A percentile compares a stretch with the other conserved stretches of the same genome.
Conservation (phyloP, 225 moss, liverwort and hornwort species). For the Physcomitrium patens region DNA sequence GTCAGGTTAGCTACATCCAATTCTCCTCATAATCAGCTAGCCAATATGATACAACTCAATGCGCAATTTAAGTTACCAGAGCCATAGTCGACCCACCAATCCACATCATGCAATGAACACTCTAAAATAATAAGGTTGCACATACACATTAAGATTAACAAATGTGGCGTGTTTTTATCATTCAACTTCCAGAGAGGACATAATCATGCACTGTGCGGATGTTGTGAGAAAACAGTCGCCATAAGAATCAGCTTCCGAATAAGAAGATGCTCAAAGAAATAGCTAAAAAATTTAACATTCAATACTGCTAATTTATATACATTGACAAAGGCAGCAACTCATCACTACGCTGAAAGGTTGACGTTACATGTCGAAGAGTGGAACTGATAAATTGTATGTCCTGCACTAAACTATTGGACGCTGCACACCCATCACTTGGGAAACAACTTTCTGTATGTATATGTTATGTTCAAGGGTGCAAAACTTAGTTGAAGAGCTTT, state of each 20-base stretch:
- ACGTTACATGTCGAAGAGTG: neutral
- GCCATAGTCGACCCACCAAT: neutral
- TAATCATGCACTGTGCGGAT: neutral
- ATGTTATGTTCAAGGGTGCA: constrained; percentile 4
- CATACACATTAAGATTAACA: neutral
- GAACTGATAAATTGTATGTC: neutral
- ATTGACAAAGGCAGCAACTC: neutral
- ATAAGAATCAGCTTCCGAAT: neutral
- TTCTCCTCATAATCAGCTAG: too few relatives aligned
- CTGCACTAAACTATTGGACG: neutral
- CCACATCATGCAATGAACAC: constrained; percentile 2
- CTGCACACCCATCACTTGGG: neutral
- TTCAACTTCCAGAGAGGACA: too few relatives aligned
- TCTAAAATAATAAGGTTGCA: neutral
- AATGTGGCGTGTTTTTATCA: too few relatives aligned
- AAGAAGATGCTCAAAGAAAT: neutral
- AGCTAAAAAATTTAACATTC: neutral
- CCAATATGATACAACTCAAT: neutral
- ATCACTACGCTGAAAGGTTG: neutral
- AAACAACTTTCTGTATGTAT: neutral
- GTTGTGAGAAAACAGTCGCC: neutral
- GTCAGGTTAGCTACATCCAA: too few relatives aligned
- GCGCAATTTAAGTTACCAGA: neutral
- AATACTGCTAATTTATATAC: neutral
- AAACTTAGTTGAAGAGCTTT: constrained; percentile 3